Conservation (phyloP, 2,329 filamentous ascomycete species). For the Microascus cirrosus region DNA sequence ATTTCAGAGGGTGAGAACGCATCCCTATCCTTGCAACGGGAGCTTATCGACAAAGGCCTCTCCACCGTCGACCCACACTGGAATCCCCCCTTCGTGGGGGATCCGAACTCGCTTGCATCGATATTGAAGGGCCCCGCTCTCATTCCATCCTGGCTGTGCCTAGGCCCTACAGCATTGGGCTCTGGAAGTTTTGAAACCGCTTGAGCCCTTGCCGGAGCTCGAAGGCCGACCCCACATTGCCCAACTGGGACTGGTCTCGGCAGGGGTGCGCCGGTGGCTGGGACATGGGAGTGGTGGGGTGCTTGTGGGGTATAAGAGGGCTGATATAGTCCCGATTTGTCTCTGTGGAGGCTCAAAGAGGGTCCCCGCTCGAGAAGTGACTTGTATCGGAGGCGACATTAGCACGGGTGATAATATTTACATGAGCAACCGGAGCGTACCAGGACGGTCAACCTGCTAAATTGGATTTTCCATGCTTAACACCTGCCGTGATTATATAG, state of each 20-base stretch:
- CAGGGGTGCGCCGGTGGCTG: constrained; percentile 3
- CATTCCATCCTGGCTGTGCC: background rate
- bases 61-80: background rate
- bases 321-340: background rate
- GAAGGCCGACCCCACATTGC: background rate
- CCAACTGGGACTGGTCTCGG: background rate
- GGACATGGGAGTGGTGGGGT: constrained; percentile 1
- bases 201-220: constrained; percentile 5
- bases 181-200: constrained; percentile 2
- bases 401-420: background rate
- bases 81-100: too few relatives aligned
- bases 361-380: background rate
- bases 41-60: background rate
- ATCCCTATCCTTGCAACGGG: background rate
- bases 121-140: background rate
- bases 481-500: too few relatives aligned
- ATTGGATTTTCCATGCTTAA: too few relatives aligned
- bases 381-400: background rate
- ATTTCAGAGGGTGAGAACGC: background rate
- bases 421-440: background rate
- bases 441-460: background rate
- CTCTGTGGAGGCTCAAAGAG: background rate
- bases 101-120: too few relatives aligned
- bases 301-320: constrained; percentile 3
- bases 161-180: background rate